Evolutionary conservation across 768 basidiomycete genomes (phyloP).

Genomic region (Tephrocybe sp.): DNA sequence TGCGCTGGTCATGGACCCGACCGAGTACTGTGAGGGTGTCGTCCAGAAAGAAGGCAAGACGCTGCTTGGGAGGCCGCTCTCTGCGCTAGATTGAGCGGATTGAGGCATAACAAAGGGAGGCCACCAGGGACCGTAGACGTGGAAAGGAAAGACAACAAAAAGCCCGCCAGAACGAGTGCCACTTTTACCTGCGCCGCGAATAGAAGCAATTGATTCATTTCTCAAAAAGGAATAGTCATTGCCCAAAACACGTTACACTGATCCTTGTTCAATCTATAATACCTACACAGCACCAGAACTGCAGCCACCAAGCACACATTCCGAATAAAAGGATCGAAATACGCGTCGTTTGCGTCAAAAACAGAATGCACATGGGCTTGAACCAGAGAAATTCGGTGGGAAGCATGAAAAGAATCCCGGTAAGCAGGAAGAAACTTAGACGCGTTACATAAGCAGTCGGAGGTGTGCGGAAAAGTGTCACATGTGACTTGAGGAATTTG

Average conservation of each 20-base stretch:
- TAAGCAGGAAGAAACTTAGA: neutral
- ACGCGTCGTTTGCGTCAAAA: conserved; percentile 5
- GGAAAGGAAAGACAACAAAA: neutral
- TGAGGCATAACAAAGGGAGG: conserved; percentile 6
- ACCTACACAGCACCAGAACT: no score
- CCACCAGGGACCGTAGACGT: conserved; percentile 14
- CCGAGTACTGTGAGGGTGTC: conserved; percentile 13
- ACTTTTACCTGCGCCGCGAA: neutral
- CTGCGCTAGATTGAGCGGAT: neutral
- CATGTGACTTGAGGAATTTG: conserved; percentile 19
- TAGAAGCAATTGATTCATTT: neutral
- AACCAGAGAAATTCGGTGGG: neutral
- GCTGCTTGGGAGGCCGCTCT: conserved; percentile 6
- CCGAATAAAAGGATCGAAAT: neutral
- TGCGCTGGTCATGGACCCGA: conserved; percentile 1
- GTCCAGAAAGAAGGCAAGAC: conserved; percentile 15
- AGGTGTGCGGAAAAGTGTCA: conserved; percentile 29
- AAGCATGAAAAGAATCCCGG: neutral
- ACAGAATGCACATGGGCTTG: neutral
- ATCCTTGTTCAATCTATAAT: neutral
- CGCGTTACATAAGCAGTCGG: conserved; percentile 24
- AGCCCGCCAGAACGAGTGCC: neutral
- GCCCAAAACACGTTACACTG: neutral
- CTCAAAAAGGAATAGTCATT: conserved; percentile 7
- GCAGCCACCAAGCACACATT: neutral